Percentiles rank a stretch among this genome's conserved stretches.
Conservation (phyloP, 1,284 basidiomycete species). For the Sphaerobolus stellatus region DNA sequence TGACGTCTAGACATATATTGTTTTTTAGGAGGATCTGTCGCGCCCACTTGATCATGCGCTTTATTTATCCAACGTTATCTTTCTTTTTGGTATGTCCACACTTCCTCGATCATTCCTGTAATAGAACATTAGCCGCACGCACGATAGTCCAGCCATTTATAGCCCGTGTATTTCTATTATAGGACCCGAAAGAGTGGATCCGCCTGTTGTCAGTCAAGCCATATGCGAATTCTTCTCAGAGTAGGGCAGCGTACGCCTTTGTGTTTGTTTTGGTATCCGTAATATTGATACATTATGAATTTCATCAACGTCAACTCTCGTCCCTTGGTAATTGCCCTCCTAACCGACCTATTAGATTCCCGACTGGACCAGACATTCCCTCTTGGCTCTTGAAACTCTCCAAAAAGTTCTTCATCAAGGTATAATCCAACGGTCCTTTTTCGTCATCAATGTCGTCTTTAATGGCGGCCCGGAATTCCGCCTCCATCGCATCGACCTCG, state of each 20-base stretch:
- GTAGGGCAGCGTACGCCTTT: no score
- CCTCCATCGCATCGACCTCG: constrained; percentile 67
- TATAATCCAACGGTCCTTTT: constrained; percentile 69
- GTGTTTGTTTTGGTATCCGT: no score
- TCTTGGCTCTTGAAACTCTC: constrained; percentile 91
- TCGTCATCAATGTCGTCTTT: constrained; percentile 48
- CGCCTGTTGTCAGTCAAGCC: no score
- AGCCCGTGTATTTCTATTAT: neutral
- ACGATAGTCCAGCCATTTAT: no score
- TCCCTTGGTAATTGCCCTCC: constrained; percentile 74
- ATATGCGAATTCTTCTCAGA: constrained; percentile 8
- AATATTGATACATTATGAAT: neutral
- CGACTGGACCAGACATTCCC: constrained; percentile 84
- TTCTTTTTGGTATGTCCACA: no score
- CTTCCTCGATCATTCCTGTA: no score
- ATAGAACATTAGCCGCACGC: no score
- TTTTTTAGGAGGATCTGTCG: constrained; percentile 1
- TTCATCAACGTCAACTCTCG: constrained; percentile 24
- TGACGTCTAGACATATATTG: no score
- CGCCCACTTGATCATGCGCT: constrained; percentile 6
- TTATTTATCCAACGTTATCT: no score
- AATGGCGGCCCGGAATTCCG: constrained; percentile 62
- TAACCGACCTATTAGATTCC: constrained; percentile 81
- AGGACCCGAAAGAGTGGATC: constrained; percentile 5
- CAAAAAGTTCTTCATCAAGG: constrained; percentile 91